A percentile compares a stretch with the other conserved stretches of the same genome.
These are phyloP conservation scores for Teunomyces barrocoloradensis DNA, from an alignment of 805 yeast genomes.

Conservation along the genomic window DNA sequence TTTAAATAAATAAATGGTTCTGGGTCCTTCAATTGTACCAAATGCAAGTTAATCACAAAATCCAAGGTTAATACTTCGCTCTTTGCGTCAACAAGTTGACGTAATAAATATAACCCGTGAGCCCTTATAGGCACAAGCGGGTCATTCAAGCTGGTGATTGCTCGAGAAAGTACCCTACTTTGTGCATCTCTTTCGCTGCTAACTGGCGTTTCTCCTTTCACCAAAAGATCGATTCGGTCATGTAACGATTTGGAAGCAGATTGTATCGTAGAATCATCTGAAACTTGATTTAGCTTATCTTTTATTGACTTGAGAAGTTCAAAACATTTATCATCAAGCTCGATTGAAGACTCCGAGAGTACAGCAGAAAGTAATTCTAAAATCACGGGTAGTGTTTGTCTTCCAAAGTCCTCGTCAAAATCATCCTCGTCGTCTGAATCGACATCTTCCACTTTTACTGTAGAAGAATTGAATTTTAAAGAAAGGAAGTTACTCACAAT, in stretches of 20 bases:
- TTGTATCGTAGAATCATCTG: conserved; percentile 2
- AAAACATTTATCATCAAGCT: conserved; percentile 28
- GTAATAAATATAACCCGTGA: conserved; percentile 69
- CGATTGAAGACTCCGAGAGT: conserved; percentile 27
- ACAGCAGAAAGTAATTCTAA: conserved; percentile 38
- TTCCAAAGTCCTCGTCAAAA: conserved; percentile 16
- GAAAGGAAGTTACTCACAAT: conserved; percentile 30
- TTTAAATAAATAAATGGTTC: conserved; percentile 89
- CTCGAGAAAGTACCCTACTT: conserved; percentile 47
- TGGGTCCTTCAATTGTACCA: conserved; percentile 63
- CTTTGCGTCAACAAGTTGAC: conserved; percentile 49
- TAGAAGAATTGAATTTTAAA: conserved; percentile 16
- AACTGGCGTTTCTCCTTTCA: conserved; percentile 25
- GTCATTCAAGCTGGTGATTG: conserved; percentile 68
- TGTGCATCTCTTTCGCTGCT: conserved; percentile 30
- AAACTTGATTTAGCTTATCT: not conserved
- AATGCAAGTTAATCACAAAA: conserved; percentile 59
- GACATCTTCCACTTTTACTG: conserved; percentile 10
- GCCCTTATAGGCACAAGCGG: conserved; percentile 83
- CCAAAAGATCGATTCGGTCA: conserved; percentile 25
- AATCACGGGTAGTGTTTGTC: conserved; percentile 25
- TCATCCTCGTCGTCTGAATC: conserved; percentile 32
- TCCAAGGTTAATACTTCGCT: conserved; percentile 52
- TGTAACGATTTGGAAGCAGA: conserved; percentile 24
- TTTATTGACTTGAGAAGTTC: conserved; percentile 27